Base-by-base conservation (phyloP, 768 basidiomycete genomes). In the Tylopilus sp. region DNA sequence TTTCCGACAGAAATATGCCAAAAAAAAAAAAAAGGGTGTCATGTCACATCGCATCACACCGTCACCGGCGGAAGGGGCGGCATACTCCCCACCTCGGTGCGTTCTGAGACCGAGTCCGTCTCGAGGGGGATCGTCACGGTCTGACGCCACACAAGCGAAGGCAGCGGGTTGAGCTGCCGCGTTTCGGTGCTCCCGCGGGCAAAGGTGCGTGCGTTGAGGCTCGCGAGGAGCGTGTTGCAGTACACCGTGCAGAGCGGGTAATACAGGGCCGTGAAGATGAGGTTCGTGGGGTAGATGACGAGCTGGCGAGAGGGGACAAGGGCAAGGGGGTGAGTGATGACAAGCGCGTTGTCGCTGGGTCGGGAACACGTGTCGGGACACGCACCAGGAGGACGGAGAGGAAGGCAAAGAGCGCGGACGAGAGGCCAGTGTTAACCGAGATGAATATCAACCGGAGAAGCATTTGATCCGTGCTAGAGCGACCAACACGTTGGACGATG, bases 181-280 rank as follows among this genome's bases (percentile, higher is more conserved):
- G 6, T 31, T 1, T 49, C 56, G 3, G 18, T 28, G 25, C 44
- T 38, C 17, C 49, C 50, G 5, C 62, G 57, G 10, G 35, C 20
- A 38, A 55, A 63, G 23, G 53, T 31, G 33, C 67, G 64, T 0
- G 60, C 55, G 22, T 71, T 68, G 46, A 70, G 59, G 51, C 58
- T 73, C 38, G 62, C 65, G 30, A 73, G 62, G 6, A 71, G 41
- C 22, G 70, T 66, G 53, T 66, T 69, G 42, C 69, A 62, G 40
- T 73, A 72, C 15, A 70, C 53, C 26, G 66, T 59, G 41, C 68
- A 66, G 21, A 71, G 56, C 6, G 70, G 64, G 39, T 58, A 66
- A 44, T 65, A 70, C 35, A 70, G 17, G 6, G 60, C 62, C 15
- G 48, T 55, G 44, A 59, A 56, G 43, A 62, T 52, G 47, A 60